A percentile compares a stretch with the other conserved stretches of the same genome.
phyloP scores from a whole-genome alignment of 805 yeast species.

The Zygotorulaspora chibaensis region DNA sequence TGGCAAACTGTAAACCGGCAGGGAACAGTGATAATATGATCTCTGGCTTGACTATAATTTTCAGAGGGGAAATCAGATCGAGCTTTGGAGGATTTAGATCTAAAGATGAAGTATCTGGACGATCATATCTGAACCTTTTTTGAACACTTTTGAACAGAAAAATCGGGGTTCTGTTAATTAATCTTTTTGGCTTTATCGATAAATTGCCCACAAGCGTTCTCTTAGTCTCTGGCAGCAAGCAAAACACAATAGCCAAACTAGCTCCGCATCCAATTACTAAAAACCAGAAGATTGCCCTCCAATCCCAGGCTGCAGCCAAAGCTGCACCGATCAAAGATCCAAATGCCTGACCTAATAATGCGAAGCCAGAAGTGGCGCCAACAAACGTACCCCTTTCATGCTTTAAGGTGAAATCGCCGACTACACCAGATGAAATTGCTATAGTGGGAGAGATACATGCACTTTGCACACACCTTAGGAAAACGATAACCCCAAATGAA shows the following conservation, averaged over 20 bases:
- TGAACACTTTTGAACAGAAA: slow-evolving; percentile 26
- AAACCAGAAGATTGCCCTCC: slow-evolving; percentile 81
- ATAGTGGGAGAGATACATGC: slow-evolving; percentile 69
- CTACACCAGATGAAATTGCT: slow-evolving; percentile 62
- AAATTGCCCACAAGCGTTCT: slow-evolving; percentile 71
- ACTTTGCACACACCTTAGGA: slow-evolving; percentile 67
- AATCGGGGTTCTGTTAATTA: slow-evolving; percentile 44
- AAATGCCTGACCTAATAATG: slow-evolving; percentile 68
- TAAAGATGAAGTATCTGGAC: slow-evolving; percentile 32
- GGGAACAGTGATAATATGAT: slow-evolving; percentile 53
- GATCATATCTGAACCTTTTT: slow-evolving; percentile 24
- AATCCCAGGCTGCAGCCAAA: slow-evolving; percentile 43
- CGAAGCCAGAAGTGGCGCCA: slow-evolving; percentile 61
- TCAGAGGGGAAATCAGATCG: slow-evolving; percentile 40
- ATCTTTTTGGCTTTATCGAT: slow-evolving; percentile 47
- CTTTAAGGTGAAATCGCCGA: slow-evolving; percentile 66
- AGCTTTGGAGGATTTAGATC: slow-evolving; percentile 23
- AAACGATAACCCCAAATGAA: slow-evolving; percentile 55
- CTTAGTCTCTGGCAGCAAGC: slow-evolving; percentile 67
- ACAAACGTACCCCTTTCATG: slow-evolving; percentile 64
- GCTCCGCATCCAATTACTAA: slow-evolving; percentile 58
- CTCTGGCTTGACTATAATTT: slow-evolving; percentile 42
- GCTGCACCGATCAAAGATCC: slow-evolving; percentile 62
- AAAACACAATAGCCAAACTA: slow-evolving; percentile 34
- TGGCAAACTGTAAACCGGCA: slow-evolving; percentile 56